These are phyloP conservation scores for Oryza meridionalis DNA, from an alignment of 176 grass and related monocot genomes.

Conservation along the genomic window DNA sequence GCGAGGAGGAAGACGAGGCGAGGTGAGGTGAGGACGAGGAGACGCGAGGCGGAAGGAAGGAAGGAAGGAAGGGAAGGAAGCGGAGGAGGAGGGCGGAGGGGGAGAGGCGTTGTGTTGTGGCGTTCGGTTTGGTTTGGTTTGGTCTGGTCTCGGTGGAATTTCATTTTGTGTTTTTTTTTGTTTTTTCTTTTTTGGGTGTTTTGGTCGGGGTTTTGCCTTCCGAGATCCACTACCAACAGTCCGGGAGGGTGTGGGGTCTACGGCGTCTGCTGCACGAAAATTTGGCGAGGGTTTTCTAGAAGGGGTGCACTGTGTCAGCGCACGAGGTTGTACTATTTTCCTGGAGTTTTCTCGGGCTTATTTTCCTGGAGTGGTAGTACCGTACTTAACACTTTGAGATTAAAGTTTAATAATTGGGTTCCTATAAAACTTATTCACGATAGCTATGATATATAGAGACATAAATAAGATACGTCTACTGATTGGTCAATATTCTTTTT, in stretches of 20 bases:
- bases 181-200: neutral
- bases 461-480: no score
- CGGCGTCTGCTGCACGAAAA: constrained; percentile 38
- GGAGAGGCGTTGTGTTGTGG: constrained; percentile 27
- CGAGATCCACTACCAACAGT: constrained; percentile 38
- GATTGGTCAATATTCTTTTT: no score
- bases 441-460: no score
- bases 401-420: no score
- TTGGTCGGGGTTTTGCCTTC: constrained; percentile 50
- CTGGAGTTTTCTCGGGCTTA: no score
- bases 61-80: neutral
- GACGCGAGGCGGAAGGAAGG: neutral
- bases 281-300: constrained; percentile 6
- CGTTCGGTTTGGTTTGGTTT: constrained; percentile 6
- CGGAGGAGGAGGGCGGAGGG: neutral
- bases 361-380: no score
- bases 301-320: neutral
- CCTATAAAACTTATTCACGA: no score
- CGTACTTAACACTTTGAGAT: no score
- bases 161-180: constrained; percentile 17
- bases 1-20: neutral
- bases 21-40: neutral
- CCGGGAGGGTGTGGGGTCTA: constrained; percentile 16
- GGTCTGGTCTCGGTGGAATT: constrained; percentile 27
- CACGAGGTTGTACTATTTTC: no score